These are phyloP conservation scores for Conticribra guillardii DNA, from an alignment of 108 stramenopile genomes.

Conservation along the genomic window DNA sequence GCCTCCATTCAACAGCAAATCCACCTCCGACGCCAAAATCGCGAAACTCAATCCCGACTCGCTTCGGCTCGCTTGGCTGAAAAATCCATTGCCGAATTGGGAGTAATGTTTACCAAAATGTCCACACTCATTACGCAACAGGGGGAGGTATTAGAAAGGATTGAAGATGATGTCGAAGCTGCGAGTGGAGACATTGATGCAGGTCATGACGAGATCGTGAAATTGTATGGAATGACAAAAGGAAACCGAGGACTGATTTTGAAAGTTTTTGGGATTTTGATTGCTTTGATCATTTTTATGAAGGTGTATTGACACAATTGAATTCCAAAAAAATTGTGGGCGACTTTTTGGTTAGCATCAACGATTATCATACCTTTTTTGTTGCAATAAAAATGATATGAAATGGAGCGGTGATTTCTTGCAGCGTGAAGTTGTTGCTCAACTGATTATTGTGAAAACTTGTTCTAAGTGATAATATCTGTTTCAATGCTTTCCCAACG, in stretches of 20 bases:
- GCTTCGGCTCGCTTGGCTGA: slow-evolving; percentile 80
- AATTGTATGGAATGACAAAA: slow-evolving; percentile 75
- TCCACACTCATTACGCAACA: slow-evolving; percentile 66
- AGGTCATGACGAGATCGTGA: slow-evolving; percentile 81
- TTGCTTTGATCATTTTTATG: slow-evolving; percentile 89
- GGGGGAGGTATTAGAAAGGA: slow-evolving; percentile 81
- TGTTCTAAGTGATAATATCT: no score
- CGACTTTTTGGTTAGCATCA: no score
- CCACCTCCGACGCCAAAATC: slow-evolving; percentile 65
- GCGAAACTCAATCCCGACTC: slow-evolving; percentile 71
- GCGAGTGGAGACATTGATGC: slow-evolving; percentile 73
- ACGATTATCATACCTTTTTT: no score
- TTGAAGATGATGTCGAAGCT: slow-evolving; percentile 90
- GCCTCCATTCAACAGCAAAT: slow-evolving; percentile 62
- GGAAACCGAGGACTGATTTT: slow-evolving; percentile 88
- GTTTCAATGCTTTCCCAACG: no score
- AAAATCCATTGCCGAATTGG: slow-evolving; percentile 67
- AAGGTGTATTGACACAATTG: slow-evolving; percentile 73
- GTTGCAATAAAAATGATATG: no score
- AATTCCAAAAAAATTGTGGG: no score
- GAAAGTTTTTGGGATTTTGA: slow-evolving; percentile 82
- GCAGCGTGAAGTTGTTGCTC: no score
- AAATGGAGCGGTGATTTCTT: no score
- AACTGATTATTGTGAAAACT: no score
- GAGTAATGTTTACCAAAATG: slow-evolving; percentile 84